Evolutionary conservation across 2,329 filamentous ascomycete genomes (phyloP), one percentile per base, ranked within the genome.

Genomic region (Triangularia setosa): DNA sequence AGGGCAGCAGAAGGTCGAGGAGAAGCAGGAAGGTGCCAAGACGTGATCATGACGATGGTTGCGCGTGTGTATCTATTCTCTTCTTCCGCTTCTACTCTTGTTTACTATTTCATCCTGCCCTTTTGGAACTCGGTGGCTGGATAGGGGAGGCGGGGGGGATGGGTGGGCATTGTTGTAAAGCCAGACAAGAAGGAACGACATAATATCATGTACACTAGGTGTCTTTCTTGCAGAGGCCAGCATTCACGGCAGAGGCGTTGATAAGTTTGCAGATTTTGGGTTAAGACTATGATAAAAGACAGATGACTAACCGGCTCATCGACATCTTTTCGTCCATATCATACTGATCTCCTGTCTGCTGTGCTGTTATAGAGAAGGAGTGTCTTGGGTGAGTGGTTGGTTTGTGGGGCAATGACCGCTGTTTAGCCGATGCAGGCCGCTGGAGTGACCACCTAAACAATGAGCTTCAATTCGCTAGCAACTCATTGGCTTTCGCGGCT

Each of bases 171-270:
- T 27, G 27, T 61, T 58, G 56, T 53, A 66, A 57, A 40, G 62
- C 30, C 52, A 55, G 52, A 66, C 58, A 68, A 68, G 66, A 66
- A 56, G 64, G 62, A 62, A 58, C 53, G 60, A 63, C 62, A 64
- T 55, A 57, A 59, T 56, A 61, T 30, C 63, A 44, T 68, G 64
- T 68, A 68, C 48, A 61, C 21, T 64, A 63, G 62, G 40, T n/a
- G 58, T 59, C 9, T 60, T 53, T 53, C 40, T 60, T 53, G 35
- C 16, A 24, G 16, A 48, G 40, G 52, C 52, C 52, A 55, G 48
- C 52, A 55, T 48, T 64, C 64, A 64, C 62, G 65, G 63, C 61
- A 40, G 61, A 54, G 65, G 65, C 64, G 66, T 64, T 68, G 58
- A 48, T 28, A 48, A 11, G 24, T 24, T 44, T 59, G 4, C 48